Evolutionary conservation across 345 rosid genomes (phyloP).

Genomic region (Arabidopsis thaliana): DNA sequence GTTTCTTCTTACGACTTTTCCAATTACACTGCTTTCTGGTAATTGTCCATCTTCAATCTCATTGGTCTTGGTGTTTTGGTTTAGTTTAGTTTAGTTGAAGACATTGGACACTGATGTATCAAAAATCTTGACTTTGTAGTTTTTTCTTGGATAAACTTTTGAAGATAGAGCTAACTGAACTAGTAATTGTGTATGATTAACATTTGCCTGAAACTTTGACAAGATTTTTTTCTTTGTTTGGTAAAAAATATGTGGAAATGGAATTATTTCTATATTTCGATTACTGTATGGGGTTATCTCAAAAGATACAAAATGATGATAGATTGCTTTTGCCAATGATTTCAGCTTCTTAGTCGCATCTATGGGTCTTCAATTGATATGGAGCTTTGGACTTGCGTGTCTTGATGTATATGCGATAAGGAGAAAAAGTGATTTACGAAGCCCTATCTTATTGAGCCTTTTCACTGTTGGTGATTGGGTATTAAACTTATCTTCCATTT

Average conservation of each 20-base stretch:
- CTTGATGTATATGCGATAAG: conserved; percentile 82
- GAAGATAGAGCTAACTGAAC: neutral
- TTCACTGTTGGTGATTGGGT: conserved; percentile 97
- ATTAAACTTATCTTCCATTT: conserved; percentile 27
- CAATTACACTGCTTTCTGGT: conserved; percentile 91
- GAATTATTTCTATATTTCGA: neutral
- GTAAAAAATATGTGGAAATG: neutral
- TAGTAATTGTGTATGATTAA: neutral
- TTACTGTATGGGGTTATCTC: neutral
- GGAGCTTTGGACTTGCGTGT: conserved; percentile 99
- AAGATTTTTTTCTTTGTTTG: neutral
- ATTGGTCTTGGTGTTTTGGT: conserved; percentile 8
- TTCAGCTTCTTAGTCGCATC: conserved; percentile 93
- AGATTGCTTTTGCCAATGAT: conserved; percentile 15
- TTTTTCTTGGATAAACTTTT: neutral
- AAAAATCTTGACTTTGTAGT: neutral
- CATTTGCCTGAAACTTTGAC: neutral
- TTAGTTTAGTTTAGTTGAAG: conserved; percentile 1
- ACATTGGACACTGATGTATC: neutral
- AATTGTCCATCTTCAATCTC: conserved; percentile 18
- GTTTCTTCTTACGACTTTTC: conserved; percentile 72
- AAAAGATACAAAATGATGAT: conserved; percentile 3
- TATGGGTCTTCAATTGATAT: conserved; percentile 91
- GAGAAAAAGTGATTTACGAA: conserved; percentile 75
- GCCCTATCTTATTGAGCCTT: conserved; percentile 84